Percentiles rank a stretch among this genome's conserved stretches.
Evolutionary conservation across 2,329 filamentous ascomycete species (phyloP).

Genomic region (Phaeosphaeriaceae sp.): DNA sequence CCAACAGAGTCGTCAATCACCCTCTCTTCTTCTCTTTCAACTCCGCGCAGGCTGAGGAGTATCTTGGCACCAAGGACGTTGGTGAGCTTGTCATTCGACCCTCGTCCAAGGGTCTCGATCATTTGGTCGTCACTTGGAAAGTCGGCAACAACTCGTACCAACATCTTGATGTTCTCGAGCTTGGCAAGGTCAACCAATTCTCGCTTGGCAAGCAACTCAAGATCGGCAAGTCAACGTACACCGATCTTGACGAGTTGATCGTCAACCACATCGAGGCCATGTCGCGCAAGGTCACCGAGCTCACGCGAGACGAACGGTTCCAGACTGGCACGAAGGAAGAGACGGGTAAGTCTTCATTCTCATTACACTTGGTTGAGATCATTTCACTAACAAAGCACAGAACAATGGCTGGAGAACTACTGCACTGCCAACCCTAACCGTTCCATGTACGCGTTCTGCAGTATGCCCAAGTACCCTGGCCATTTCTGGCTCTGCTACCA

Average conservation of each 20-base stretch:
- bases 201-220: slow-evolving; percentile 86
- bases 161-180: slow-evolving; percentile 94
- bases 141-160: slow-evolving; percentile 96
- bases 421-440: slow-evolving; percentile 94
- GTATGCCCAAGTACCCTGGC: slow-evolving; percentile 88
- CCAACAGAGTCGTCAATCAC: slow-evolving; percentile 96
- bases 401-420: slow-evolving; percentile 95
- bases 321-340: slow-evolving; percentile 80
- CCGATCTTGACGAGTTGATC: slow-evolving; percentile 95
- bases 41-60: slow-evolving; percentile 90
- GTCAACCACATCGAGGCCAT: slow-evolving; percentile 97
- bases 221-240: slow-evolving; percentile 91
- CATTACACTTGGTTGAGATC: background rate
- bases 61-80: slow-evolving; percentile 81
- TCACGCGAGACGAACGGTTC: slow-evolving; percentile 94
- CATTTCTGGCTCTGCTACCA: slow-evolving; percentile 98
- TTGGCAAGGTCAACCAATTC: slow-evolving; percentile 97
- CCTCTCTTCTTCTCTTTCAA: slow-evolving; percentile 96
- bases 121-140: slow-evolving; percentile 97
- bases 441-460: slow-evolving; percentile 94
- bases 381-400: slow-evolving; percentile 56
- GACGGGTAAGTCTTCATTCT: slow-evolving; percentile 72
- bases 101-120: slow-evolving; percentile 93
- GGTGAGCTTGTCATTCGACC: slow-evolving; percentile 96
- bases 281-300: slow-evolving; percentile 96